Base-by-base conservation (phyloP, 2,329 filamentous ascomycete species). In the Fusarium verrucosum region DNA sequence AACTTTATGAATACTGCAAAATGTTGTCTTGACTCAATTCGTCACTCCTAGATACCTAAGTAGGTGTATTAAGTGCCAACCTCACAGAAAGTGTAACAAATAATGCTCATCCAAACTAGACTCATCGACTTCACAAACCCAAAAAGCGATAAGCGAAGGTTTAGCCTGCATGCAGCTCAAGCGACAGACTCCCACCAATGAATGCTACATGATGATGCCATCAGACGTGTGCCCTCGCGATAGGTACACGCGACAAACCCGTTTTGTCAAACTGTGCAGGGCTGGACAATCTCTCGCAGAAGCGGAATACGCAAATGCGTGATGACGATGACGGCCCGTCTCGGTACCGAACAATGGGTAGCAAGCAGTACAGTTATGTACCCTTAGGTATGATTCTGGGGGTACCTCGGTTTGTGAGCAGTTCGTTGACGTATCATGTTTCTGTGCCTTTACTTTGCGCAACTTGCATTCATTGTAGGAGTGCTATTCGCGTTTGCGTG, bases 311-410 rank as follows among this genome's bases (percentile, higher is more conserved):
- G 50, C 50, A 57, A 35, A 63, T 69, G 65, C 68, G 66, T 53
- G 57, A 70, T 70, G 68, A 70, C 68, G 68, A 65, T 65, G 49
- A 41, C 17, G 33, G 37, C 30, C 51, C 56, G 54, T 43, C 56
- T 69, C 47, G 59, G 55, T 68, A 68, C 68, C 65, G 41, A 49
- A 58, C 50, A 56, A 55, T 62, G 64, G 67, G 65, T 69, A 67
- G 58, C 28, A 43, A 65, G 53, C 22, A 40, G 53, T 67, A 65
- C 58, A 28, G 43, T n/a, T n/a, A n/a, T n/a, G 57, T 66, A 70
- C 65, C 51, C 23, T 51, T 45, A n/a, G n/a, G n/a, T n/a, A 44
- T 40, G 62, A 53, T 54, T 58, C 35, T 41, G 20, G 22, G 43
- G 30, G 62, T 66, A 60, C 36, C 55, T 61, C 40, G 26, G 23